Evolutionary conservation across 2,329 filamentous ascomycete genomes (phyloP), one percentile per base, ranked within the genome.

Genomic region (Trichoderma lentiforme): DNA sequence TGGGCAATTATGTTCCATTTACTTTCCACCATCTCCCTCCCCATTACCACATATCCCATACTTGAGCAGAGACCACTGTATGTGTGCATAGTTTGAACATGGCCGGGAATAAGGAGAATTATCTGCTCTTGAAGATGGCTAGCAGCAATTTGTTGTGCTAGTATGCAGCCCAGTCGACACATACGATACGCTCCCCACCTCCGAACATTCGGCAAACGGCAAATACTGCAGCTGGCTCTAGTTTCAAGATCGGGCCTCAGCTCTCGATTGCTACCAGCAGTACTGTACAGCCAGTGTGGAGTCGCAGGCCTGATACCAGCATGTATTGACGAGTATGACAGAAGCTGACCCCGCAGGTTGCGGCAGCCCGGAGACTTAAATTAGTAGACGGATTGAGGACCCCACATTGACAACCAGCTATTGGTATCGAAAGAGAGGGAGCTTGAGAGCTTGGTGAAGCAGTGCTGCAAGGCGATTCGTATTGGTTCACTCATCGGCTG

Each of bases 321-420:
- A 26, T 56, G 39, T 43, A 62, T n/a, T 32, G 12, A 39, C n/a
- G 51, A 28, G 18, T 5, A 14, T 18, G 21, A n/a, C 30, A 26
- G 26, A 68, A 14, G 56, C 26, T 51, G 28, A 57, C 57, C 67
- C 67, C 67, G 67, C 67, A 62, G 28, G 61, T 62, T 47, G 57
- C 57, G 56, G 67, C 21, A 21, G 34, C 28, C 39, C 57, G 67
- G 67, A 36, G 67, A 70, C 67, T 70, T 70, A 15, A 36, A 70
- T 70, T 70, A 62, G 57, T 53, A 70, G 57, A 70, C 57, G 67
- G 67, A 70, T 26, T 51, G 39, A n/a, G 34, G 34, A 51, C 56
- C 57, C 67, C 67, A 62, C 67, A 70, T n/a, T 9, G n/a, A 34
- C 57, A 53, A 39, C 9, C 57, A 70, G 57, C 15, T 61, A n/a